Evolutionary conservation across 352 stramenopile genomes (phyloP), one percentile per base, ranked within the genome.

Genomic region (Phytophthora constricta): DNA sequence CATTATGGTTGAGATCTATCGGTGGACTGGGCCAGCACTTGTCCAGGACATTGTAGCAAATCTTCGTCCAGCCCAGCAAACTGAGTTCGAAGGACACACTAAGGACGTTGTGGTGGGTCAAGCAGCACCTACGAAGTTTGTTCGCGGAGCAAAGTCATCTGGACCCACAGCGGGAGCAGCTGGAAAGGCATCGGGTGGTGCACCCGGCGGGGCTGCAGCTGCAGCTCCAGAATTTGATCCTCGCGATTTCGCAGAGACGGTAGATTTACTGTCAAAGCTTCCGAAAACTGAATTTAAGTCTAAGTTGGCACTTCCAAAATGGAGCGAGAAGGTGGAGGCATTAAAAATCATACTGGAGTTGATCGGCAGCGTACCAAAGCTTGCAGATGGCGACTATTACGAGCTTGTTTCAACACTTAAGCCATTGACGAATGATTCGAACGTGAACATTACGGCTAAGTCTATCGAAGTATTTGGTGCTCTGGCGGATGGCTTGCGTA

Each of bases 381-480:
- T 96, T 19, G 86, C 87, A 22, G 91, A 92, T 53, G 89, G 87
- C 17, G 89, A 96, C 17, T 96, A 91, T 65, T 92, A 92, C 61
- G 89, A 96, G 65, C 72, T 96, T 11, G 86, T 96, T 49, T 87
- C 85, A 31, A 95, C 83, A 3, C 66, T 96, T 13, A 95, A 96
- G 58, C 51, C 91, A 14, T 62, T 93, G 11, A 87, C 68, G 17
- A 93, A 92, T 37, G 89, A 96, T 55, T 84, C 89, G 17, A 96
- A 96, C 57, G 89, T 96, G 22, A 95, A 96, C 48, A 95, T 96
- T 55, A 78, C 90, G 26, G 87, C 87, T 5, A 96, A 95, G 47
- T 78, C 89, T 33, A 83, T 96, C 48, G 87, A 95, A 80, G 83
- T 96, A 14, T 62, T 95, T 22, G 87, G 89, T 23, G 89, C 76